A percentile compares a stretch with the other conserved stretches of the same genome.
These are phyloP conservation scores for Neopestalotiopsis sp. DNA, from an alignment of 2,329 filamentous ascomycete genomes.

Conservation along the genomic window DNA sequence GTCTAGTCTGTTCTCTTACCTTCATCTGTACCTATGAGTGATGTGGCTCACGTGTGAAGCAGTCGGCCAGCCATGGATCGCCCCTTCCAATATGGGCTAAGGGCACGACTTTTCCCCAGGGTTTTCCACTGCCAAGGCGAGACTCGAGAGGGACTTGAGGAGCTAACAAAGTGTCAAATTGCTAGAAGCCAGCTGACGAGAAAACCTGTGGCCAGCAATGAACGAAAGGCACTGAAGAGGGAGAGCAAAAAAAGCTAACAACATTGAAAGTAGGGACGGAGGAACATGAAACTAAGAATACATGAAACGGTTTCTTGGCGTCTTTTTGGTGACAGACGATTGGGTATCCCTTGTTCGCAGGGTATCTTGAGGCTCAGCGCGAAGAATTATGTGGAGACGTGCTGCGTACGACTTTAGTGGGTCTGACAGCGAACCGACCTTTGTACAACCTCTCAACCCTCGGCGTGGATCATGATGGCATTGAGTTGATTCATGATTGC, in stretches of 20 bases:
- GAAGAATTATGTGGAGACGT: conserved; percentile 2
- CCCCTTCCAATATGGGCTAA: no score
- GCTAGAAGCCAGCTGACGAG: neutral
- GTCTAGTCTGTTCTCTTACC: no score
- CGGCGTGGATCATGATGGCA: neutral
- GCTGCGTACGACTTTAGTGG: conserved; percentile 12
- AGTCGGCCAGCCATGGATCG: no score
- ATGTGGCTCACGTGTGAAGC: no score
- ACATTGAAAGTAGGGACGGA: neutral
- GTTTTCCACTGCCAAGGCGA: neutral
- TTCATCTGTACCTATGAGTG: no score
- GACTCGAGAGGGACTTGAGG: neutral
- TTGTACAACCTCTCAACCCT: neutral
- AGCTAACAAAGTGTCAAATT: neutral
- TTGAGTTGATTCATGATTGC: neutral
- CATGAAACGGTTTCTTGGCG: conserved; percentile 16
- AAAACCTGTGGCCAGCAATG: neutral
- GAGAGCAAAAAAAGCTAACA: no score
- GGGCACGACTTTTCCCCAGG: neutral
- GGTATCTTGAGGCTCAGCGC: conserved; percentile 4
- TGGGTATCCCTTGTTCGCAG: conserved; percentile 4
- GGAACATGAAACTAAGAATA: conserved; percentile 17
- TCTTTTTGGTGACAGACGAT: conserved; percentile 8
- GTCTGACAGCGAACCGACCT: conserved; percentile 10
- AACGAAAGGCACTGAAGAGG: neutral